Base-by-base conservation (phyloP, 139 green algal genomes). In the Chlorella sp. region DNA sequence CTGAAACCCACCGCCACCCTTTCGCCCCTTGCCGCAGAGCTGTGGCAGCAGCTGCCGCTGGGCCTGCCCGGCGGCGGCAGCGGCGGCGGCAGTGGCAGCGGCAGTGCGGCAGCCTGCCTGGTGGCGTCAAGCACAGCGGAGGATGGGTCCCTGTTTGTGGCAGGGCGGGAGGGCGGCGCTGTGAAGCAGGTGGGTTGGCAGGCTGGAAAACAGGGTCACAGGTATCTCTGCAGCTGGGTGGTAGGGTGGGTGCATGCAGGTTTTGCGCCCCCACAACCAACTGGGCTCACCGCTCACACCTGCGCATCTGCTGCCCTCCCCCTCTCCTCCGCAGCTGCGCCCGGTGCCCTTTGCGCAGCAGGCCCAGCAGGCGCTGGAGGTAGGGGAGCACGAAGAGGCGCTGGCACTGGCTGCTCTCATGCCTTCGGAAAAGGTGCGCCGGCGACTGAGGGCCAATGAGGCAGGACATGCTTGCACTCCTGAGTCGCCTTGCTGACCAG, bases 321-420 rank as follows among this genome's bases (percentile, higher is more conserved):
- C 3, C 23, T 25, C 34, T 9, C 7, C 21, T 39, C 26, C 44
- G 60, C 76, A 73, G 76, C 76, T 81, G 34, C 51, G 75, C 6
- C 76, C 60, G 23, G 76, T 82, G 32, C 38, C 60, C 60, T 82
- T 82, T 73, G 60, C 38, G 57, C 39, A 18, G 65, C 94, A 97
- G 85, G 92, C 95, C 0, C 32, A 69, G 67, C 84, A 89, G 70
- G 87, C 98, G 70, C 93, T 93, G 6, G 74, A 72, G 28, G 32
- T 81, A 7, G 90, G 89, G 0, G 92, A 95, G 56, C 95, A 93
- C 78, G 65, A 87, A 38, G 95, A 94, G 74, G 95, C 94, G 1
- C 87, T 98, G 39, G 86, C 88, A 12, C 76, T 98, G 60, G 86
- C 84, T 9, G 85, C 84, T 20, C 67, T 91, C 1, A 60, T 60